These are phyloP conservation scores for Leptoxyphium fumago DNA, from an alignment of 2,329 filamentous ascomycete genomes.

Conservation along the genomic window DNA sequence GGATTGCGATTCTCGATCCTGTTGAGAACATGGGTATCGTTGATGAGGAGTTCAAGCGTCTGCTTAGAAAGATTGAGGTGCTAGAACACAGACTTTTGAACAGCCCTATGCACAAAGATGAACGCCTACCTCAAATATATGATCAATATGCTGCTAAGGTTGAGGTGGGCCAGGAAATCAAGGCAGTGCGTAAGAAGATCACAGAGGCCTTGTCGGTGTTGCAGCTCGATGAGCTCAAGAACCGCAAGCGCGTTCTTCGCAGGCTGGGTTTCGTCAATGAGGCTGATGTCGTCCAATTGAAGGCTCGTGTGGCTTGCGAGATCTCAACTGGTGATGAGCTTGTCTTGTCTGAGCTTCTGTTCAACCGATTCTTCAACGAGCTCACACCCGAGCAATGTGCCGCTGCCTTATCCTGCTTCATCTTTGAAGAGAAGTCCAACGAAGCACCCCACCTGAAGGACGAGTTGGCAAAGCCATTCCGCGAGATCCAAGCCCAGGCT, in stretches of 20 bases:
- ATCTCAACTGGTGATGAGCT: slow-evolving; percentile 95
- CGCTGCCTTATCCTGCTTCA: slow-evolving; percentile 78
- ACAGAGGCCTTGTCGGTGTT: slow-evolving; percentile 71
- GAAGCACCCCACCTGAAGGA: slow-evolving; percentile 58
- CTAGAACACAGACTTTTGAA: slow-evolving; percentile 78
- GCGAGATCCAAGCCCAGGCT: slow-evolving; percentile 77
- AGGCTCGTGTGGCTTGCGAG: slow-evolving; percentile 93
- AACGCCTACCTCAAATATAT: slow-evolving; percentile 69
- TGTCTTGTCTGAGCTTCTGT: slow-evolving; percentile 80
- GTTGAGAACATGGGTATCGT: slow-evolving; percentile 93
- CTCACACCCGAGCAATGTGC: slow-evolving; percentile 77
- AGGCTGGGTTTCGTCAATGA: slow-evolving; percentile 94
- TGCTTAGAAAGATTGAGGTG: slow-evolving; percentile 88
- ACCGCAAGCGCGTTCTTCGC: slow-evolving; percentile 84
- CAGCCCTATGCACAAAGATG: slow-evolving; percentile 85
- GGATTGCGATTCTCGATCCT: slow-evolving; percentile 75
- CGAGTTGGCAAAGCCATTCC: slow-evolving; percentile 70
- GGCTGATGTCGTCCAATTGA: slow-evolving; percentile 85
- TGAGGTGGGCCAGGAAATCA: slow-evolving; percentile 61
- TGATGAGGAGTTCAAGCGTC: slow-evolving; percentile 84
- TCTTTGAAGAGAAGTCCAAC: slow-evolving; percentile 92
- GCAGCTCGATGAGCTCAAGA: slow-evolving; percentile 91
- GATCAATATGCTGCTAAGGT: slow-evolving; percentile 76
- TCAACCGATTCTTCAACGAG: slow-evolving; percentile 97
- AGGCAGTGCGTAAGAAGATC: slow-evolving; percentile 77